Evolutionary conservation across 2,329 filamentous ascomycete genomes (phyloP), one percentile per base, ranked within the genome.

Genomic region (Apiospora hydei): DNA sequence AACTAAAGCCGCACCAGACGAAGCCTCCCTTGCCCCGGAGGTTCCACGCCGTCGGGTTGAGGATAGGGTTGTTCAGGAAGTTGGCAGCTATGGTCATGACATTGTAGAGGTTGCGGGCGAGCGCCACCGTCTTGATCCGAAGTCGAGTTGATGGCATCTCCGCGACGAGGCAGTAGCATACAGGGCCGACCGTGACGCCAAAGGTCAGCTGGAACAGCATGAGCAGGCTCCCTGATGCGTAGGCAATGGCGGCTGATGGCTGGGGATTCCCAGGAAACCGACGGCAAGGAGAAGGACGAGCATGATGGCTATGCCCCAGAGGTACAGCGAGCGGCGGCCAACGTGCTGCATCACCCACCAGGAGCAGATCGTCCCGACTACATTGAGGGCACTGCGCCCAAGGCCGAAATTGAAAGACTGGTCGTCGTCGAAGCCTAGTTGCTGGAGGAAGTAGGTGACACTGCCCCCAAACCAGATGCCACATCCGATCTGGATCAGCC

Each of bases 131-230:
- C 67, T 72, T 72, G 53, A 70, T 69, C 67, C 69, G 43, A 13
- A 85, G 81, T 16, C 84, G 81, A 2, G 80, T 81, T 0, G 83
- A 84, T 0, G 83, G 82, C 18, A 81, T 82, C 69, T 86, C 84
- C 0, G 83, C 77, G 1, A 84, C 86, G 73, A 85, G 79, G 8
- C 81, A 77, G 73, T 84, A 86, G 30, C 81, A 80, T 18, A 84
- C 79, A 2, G 84, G 84, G 0, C 84, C 85, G 18, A 85, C 78
- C 0, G 83, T 85, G 70, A 81, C 76, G 76, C 82, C 82, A 76
- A 85, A 86, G 11, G 80, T 74, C 71, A 83, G 80, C 0, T 80
- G 82, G 71, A 79, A 84, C 44, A 84, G 74, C 16, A 86, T 74
- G 0, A 84, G 57, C 57, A 64, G 57, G 11, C 5, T n/a, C 21